These are phyloP conservation scores for Austroboletus eburneus DNA, from an alignment of 768 basidiomycete genomes.

Conservation along the genomic window DNA sequence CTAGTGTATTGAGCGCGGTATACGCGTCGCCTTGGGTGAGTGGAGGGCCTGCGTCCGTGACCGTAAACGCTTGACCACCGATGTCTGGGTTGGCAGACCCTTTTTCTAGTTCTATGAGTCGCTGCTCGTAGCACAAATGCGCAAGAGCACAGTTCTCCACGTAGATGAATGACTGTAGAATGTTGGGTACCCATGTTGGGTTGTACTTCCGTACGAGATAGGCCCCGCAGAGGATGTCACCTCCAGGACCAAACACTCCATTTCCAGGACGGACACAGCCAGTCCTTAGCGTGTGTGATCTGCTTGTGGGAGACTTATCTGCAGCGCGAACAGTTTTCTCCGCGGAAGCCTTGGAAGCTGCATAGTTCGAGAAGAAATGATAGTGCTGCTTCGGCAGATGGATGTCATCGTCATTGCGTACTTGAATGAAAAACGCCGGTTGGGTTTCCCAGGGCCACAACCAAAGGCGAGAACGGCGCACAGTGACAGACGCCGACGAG, in stretches of 20 bases:
- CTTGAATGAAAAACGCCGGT: constrained; percentile 56
- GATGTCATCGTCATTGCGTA: constrained; percentile 57
- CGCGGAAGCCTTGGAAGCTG: constrained; percentile 56
- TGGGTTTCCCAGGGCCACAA: constrained; percentile 73
- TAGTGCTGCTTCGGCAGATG: constrained; percentile 49
- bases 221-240: constrained; percentile 63
- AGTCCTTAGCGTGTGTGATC: constrained; percentile 46
- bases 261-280: constrained; percentile 79
- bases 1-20: constrained; percentile 48
- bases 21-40: constrained; percentile 63
- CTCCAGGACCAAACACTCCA: constrained; percentile 70
- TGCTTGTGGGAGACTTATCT: constrained; percentile 32
- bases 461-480: constrained; percentile 56
- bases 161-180: constrained; percentile 62
- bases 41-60: constrained; percentile 64
- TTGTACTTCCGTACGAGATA: constrained; percentile 58
- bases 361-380: constrained; percentile 77
- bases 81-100: constrained; percentile 53
- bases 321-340: constrained; percentile 47
- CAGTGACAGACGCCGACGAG: constrained; percentile 63
- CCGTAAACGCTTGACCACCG: constrained; percentile 65
- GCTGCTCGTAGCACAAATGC: constrained; percentile 69
- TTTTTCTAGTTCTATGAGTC: constrained; percentile 52
- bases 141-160: constrained; percentile 75
- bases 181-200: constrained; percentile 57